A percentile compares a stretch with the other conserved stretches of the same genome.
Evolutionary conservation across 352 stramenopile species (phyloP).

Genomic region (Phytophthora constricta): DNA sequence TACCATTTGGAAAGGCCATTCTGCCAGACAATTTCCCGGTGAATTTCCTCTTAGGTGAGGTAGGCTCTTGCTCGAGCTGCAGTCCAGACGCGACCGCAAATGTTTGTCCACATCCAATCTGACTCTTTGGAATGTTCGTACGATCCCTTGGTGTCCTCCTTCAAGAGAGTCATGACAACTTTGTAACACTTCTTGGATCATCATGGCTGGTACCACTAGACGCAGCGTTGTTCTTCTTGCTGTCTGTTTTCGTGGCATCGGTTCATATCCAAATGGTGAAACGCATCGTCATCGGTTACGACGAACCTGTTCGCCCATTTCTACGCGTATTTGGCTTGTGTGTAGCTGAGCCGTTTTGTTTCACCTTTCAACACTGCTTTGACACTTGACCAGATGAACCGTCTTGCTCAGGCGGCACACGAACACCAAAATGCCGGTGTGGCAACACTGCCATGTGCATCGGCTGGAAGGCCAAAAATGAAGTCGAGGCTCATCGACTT

Average conservation of each 20-base stretch:
- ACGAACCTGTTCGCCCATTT: not conserved
- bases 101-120: constrained; percentile 1
- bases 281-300: not conserved
- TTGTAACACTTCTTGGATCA: constrained; percentile 15
- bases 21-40: not conserved
- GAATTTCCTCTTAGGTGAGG: constrained; percentile 6
- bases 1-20: not conserved
- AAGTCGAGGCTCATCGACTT: no score
- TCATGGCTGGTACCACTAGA: constrained; percentile 3
- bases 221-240: not conserved
- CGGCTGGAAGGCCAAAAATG: no score
- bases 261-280: not conserved
- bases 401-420: no score
- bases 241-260: not conserved
- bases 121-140: constrained; percentile 4
- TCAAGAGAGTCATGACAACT: constrained; percentile 14
- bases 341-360: not conserved
- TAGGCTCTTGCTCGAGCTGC: not conserved
- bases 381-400: no score
- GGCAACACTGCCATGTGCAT: no score
- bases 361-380: not conserved
- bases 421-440: no score
- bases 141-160: constrained; percentile 10
- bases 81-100: constrained; percentile 1
- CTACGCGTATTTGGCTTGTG: not conserved